Evolutionary conservation across 1,284 basidiomycete genomes (phyloP).

Genomic region (Phenoliferia sp.): DNA sequence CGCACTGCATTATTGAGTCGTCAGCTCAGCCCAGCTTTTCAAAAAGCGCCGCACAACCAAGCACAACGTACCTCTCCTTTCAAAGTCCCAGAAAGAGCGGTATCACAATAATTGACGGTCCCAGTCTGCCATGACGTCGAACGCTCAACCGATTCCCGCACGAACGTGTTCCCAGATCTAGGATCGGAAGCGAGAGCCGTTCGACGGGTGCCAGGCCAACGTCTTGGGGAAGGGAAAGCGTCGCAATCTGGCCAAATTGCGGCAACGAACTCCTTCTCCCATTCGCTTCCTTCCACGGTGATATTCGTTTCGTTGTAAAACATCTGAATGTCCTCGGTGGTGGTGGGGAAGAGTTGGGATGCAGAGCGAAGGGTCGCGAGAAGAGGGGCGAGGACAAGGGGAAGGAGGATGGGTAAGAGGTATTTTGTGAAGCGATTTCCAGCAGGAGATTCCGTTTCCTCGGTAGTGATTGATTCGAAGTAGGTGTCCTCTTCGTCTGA

Average conservation of each 20-base stretch:
- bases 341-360: neutral
- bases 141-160: conserved; percentile 22
- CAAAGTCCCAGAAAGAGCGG: conserved; percentile 1
- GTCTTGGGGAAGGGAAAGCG: neutral
- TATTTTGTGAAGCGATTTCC: neutral
- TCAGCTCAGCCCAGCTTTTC: too few relatives aligned
- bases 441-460: neutral
- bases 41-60: too few relatives aligned
- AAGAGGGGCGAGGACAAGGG: neutral
- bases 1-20: conserved; percentile 21
- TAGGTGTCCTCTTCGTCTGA: neutral
- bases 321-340: neutral
- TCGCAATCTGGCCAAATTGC: conserved; percentile 17
- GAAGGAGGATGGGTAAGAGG: neutral
- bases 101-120: conserved; percentile 24
- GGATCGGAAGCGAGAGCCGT: conserved; percentile 12
- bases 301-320: neutral
- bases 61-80: neutral
- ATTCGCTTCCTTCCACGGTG: conserved; percentile 16
- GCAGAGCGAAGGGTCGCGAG: neutral
- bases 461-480: neutral
- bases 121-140: conserved; percentile 25
- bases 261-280: conserved; percentile 14
- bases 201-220: neutral
- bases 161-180: conserved; percentile 22